These are phyloP conservation scores for Plectosphaerella cucumerina DNA, from an alignment of 2,329 filamentous ascomycete genomes.

Conservation along the genomic window DNA sequence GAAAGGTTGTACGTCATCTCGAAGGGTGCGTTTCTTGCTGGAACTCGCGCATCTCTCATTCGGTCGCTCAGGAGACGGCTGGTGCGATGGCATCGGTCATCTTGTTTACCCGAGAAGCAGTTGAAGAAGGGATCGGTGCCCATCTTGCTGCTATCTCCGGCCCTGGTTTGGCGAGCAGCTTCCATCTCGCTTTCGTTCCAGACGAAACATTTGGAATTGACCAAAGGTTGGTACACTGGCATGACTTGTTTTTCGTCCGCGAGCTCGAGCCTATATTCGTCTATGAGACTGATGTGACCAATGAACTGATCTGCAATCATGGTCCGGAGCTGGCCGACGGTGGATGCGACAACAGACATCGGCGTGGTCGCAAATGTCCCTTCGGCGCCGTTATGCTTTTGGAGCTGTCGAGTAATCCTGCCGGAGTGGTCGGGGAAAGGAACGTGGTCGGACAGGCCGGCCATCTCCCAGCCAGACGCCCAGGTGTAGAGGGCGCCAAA, in stretches of 20 bases:
- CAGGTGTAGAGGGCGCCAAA: slow-evolving; percentile 4
- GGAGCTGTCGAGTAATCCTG: not conserved
- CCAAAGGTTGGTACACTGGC: slow-evolving; percentile 3
- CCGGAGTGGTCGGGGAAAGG: not conserved
- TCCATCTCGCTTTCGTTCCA: not conserved
- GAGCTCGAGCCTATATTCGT: not conserved
- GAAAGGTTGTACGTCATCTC: no score
- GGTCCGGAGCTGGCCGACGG: not conserved
- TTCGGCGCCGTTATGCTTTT: not conserved
- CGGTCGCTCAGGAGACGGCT: not conserved
- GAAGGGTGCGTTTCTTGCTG: no score
- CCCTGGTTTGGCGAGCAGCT: not conserved
- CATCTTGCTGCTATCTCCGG: not conserved
- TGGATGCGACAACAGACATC: not conserved
- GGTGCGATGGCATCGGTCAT: not conserved
- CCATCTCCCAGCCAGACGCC: not conserved
- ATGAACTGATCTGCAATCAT: not conserved
- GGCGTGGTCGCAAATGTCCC: not conserved
- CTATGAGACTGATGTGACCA: not conserved
- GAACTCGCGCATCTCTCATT: not conserved
- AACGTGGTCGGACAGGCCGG: not conserved
- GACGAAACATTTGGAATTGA: slow-evolving; percentile 2
- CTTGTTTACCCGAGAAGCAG: not conserved
- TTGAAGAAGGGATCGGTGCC: not conserved
- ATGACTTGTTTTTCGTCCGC: slow-evolving; percentile 1